These are phyloP conservation scores for Thinopyrum elongatum DNA, from an alignment of 176 grass and related monocot genomes.

Conservation along the genomic window DNA sequence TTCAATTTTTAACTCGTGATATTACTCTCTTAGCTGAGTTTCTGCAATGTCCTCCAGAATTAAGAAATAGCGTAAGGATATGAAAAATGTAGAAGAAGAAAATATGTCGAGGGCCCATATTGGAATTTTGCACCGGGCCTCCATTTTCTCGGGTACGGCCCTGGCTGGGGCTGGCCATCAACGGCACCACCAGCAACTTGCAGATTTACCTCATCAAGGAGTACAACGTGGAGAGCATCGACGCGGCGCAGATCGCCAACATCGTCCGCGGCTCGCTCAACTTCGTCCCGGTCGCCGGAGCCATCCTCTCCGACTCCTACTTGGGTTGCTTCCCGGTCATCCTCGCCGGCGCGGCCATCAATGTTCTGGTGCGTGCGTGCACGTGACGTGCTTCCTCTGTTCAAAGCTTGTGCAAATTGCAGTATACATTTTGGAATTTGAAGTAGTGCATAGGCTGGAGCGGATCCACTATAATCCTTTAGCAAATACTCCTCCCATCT, in stretches of 20 bases:
- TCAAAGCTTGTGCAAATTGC: neutral
- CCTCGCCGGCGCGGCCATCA: neutral
- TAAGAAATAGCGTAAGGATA: no score
- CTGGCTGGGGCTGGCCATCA: constrained; percentile 15
- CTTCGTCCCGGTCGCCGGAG: constrained; percentile 1
- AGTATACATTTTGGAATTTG: neutral
- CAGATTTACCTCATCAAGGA: neutral
- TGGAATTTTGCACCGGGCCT: no score
- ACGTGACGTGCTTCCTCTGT: neutral
- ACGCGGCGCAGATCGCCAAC: neutral
- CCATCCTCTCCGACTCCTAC: constrained; percentile 25
- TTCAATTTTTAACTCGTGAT: no score
- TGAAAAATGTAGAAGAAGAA: no score
- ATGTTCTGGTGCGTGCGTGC: neutral
- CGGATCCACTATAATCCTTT: no score
- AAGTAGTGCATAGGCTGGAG: no score
- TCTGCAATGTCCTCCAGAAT: no score
- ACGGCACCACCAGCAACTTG: constrained; percentile 18
- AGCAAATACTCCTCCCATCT: no score
- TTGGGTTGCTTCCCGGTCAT: constrained; percentile 22
- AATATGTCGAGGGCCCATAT: no score
- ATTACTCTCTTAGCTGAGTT: no score
- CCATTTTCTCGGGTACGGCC: no score
- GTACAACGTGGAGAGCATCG: constrained; percentile 28
- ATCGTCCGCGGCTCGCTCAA: constrained; percentile 17